Conservation (phyloP, 345 rosid species). For the Hibiscus tridactylites region DNA sequence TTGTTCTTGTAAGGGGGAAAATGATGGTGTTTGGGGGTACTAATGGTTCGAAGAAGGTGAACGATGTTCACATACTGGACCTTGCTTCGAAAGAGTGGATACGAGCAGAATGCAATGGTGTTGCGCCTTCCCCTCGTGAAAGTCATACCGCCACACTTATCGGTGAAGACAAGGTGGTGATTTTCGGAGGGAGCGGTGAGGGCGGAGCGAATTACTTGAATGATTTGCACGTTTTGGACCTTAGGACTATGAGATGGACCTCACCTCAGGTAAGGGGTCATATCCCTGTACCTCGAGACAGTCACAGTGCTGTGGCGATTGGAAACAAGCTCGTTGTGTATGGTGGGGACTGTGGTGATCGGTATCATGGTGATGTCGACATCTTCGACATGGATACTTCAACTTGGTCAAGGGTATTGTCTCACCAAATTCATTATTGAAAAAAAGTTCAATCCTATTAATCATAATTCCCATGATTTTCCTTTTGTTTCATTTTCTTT, state of each 20-base stretch:
- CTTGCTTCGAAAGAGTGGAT: conserved; percentile 50
- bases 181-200: conserved; percentile 81
- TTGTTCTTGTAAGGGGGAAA: conserved; percentile 43
- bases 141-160: conserved; percentile 64
- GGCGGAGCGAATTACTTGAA: conserved; percentile 70
- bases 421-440: neutral
- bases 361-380: conserved; percentile 56
- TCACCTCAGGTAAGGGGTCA: conserved; percentile 48
- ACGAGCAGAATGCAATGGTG: conserved; percentile 36
- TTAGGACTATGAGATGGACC: conserved; percentile 54
- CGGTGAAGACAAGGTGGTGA: conserved; percentile 36
- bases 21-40: conserved; percentile 77
- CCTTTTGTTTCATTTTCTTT: neutral
- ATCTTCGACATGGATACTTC: conserved; percentile 39
- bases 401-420: conserved; percentile 55
- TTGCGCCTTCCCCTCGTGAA: conserved; percentile 56
- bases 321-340: conserved; percentile 45
- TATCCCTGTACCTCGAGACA: conserved; percentile 63
- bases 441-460: neutral
- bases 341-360: conserved; percentile 70
- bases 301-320: conserved; percentile 51
- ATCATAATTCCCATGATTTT: neutral
- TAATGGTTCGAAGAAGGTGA: conserved; percentile 60
- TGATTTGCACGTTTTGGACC: conserved; percentile 58
- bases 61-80: conserved; percentile 57